Evolutionary conservation across 495 filamentous ascomycete genomes (phyloP).

Genomic region (Trichoderma virens): DNA sequence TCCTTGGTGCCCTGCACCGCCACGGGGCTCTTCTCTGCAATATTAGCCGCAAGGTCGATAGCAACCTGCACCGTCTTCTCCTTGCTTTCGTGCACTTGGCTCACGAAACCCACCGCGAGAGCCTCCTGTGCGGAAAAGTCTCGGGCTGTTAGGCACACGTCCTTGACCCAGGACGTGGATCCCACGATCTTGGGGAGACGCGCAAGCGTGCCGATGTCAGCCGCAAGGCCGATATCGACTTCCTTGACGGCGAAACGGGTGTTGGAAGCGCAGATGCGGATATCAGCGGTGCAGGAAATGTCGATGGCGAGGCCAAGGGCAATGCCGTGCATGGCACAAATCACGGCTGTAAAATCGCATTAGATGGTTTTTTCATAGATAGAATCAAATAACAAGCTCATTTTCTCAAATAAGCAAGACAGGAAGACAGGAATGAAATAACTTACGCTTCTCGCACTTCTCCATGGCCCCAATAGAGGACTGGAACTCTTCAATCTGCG

Average conservation of each 20-base stretch:
- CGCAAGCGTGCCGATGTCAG: slow-evolving; percentile 82
- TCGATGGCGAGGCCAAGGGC: slow-evolving; percentile 80
- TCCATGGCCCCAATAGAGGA: slow-evolving; percentile 67
- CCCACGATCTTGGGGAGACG: slow-evolving; percentile 81
- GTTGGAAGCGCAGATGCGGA: slow-evolving; percentile 61
- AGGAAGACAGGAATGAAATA: not conserved
- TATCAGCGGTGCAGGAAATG: slow-evolving; percentile 66
- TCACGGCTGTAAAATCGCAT: slow-evolving; percentile 51
- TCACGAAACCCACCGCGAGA: slow-evolving; percentile 73
- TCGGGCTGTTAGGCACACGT: slow-evolving; percentile 72
- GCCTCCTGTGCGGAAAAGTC: slow-evolving; percentile 76
- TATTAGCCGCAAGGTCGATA: slow-evolving; percentile 54
- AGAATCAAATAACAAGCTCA: too few relatives aligned
- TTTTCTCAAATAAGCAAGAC: not conserved
- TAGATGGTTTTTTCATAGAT: not conserved
- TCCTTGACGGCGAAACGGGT: slow-evolving; percentile 78
- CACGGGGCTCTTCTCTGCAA: slow-evolving; percentile 81
- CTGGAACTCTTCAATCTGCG: slow-evolving; percentile 71
- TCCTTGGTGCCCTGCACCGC: slow-evolving; percentile 93
- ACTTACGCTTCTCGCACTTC: slow-evolving; percentile 77
- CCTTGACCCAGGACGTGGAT: slow-evolving; percentile 79
- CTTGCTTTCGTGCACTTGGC: slow-evolving; percentile 62
- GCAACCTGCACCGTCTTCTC: slow-evolving; percentile 52
- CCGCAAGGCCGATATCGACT: slow-evolving; percentile 90
- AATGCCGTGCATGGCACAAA: slow-evolving; percentile 76